Evolutionary conservation across 108 stramenopile species (phyloP), one percentile per base, ranked within the genome.

Genomic region (Hondaea fermentalgiana): DNA sequence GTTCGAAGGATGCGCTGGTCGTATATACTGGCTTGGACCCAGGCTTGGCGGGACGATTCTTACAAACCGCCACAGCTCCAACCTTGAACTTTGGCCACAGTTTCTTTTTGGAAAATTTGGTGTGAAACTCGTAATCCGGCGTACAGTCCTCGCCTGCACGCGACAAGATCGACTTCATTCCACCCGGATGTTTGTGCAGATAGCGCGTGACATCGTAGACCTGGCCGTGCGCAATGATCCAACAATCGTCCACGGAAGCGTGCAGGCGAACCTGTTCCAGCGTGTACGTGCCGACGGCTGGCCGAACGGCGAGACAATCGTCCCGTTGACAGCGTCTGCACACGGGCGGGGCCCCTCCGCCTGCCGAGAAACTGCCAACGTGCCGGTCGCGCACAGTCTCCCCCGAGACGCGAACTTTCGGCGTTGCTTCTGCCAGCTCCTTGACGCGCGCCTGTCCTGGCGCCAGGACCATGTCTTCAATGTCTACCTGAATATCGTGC

Each of bases 151-250:
- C 76, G 17, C 94, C 94, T 17, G 59, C 60, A 5, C 91, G 88
- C 19, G 92, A 89, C 35, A 92, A 44, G 57, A 92, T 57, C 23
- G 93, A 55, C 35, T 92, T 91, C n/a, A 64, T 72, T 3, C 94
- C 94, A 5, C 93, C 94, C 17, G 94, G 94, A 64, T 94, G 94
- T 45, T 92, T 60, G 42, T 72, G 28, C 49, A 88, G 57, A 60
- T 93, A 94, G 76, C 90, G 69, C 53, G 94, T 94, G 16, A 94
- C 91, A 87, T 94, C 94, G 72, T 94, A 94, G 25, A 94, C 83
- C 44, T 93, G 91, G 4, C 94, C 94, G 35, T 69, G 88, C 5
- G 88, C 88, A 0, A 71, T 51, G 3, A 88, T 69, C 88, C 88
- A 88, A 47, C 88, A 88, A 25, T 69, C 60, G 51, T 88, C 88